phyloP scores from a whole-genome alignment of 371 early-diverging fungal species.

The Phascolomyces articulosus region DNA sequence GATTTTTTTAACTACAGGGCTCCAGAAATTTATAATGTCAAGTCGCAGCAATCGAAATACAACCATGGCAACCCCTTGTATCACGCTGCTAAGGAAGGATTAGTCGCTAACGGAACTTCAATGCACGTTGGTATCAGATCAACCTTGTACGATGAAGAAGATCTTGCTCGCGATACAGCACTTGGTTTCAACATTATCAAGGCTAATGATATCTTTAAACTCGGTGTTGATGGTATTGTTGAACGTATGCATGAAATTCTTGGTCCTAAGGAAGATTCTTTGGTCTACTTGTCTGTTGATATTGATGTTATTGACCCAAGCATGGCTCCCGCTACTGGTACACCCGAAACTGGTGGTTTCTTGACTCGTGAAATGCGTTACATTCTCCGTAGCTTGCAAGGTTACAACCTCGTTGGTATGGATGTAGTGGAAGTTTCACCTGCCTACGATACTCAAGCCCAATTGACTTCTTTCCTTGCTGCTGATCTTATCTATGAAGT shows the following conservation, averaged over 20 bases:
- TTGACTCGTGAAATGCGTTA: slow-evolving; percentile 49
- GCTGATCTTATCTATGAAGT: slow-evolving; percentile 50
- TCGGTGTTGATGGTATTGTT: slow-evolving; percentile 51
- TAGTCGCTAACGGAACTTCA: slow-evolving; percentile 49
- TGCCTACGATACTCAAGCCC: slow-evolving; percentile 55
- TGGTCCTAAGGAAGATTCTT: slow-evolving; percentile 31
- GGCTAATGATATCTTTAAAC: slow-evolving; percentile 48
- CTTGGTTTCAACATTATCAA: slow-evolving; percentile 51
- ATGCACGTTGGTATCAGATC: slow-evolving; percentile 58
- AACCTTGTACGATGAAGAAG: slow-evolving; percentile 37
- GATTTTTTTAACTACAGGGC: slow-evolving; percentile 15
- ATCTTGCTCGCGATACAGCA: slow-evolving; percentile 40
- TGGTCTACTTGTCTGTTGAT: slow-evolving; percentile 53
- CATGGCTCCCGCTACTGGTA: slow-evolving; percentile 57
- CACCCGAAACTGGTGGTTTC: slow-evolving; percentile 59
- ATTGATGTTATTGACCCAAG: slow-evolving; percentile 59
- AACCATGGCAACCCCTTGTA: slow-evolving; percentile 52
- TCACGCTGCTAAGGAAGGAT: slow-evolving; percentile 54
- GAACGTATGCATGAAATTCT: slow-evolving; percentile 45
- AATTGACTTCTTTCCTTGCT: slow-evolving; percentile 49
- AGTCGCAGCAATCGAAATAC: slow-evolving; percentile 32
- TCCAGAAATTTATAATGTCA: slow-evolving; percentile 44
- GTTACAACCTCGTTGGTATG: slow-evolving; percentile 46
- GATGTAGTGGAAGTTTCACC: slow-evolving; percentile 57
- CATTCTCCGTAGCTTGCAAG: slow-evolving; percentile 48